Evolutionary conservation across 345 rosid species (phyloP).

Genomic region (Rhodomyrtus tomentosa): DNA sequence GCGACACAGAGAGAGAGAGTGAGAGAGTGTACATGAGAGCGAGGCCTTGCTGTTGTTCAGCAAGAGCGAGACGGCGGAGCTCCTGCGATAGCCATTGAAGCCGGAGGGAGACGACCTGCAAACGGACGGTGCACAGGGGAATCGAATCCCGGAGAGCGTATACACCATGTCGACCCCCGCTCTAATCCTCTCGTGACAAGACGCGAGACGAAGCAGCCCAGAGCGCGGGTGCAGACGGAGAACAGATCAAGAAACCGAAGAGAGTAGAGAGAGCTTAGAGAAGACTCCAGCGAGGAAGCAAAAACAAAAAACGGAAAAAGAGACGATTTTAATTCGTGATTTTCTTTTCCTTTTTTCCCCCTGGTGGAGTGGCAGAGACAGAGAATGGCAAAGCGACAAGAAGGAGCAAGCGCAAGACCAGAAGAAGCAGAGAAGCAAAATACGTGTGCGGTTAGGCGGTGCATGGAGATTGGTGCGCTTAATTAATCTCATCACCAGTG

Average conservation of each 20-base stretch:
- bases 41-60: neutral
- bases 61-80: conserved; percentile 24
- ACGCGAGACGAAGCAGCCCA: neutral
- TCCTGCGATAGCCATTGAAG: conserved; percentile 45
- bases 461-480: too few relatives aligned
- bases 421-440: neutral
- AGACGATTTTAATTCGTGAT: neutral
- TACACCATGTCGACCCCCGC: conserved; percentile 31
- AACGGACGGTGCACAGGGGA: conserved; percentile 28
- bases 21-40: neutral
- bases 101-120: conserved; percentile 23
- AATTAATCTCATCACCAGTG: too few relatives aligned
- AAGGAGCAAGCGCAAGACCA: neutral
- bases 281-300: neutral
- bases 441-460: conserved; percentile 24
- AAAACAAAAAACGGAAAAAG: neutral
- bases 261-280: neutral
- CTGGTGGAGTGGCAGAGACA: too few relatives aligned
- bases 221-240: neutral
- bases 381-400: neutral
- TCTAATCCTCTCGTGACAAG: neutral
- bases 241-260: neutral
- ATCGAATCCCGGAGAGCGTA: conserved; percentile 43
- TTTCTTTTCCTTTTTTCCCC: too few relatives aligned
- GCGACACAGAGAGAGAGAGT: neutral